phyloP scores from a whole-genome alignment of 257 asterid species.

The Asclepias syriaca region DNA sequence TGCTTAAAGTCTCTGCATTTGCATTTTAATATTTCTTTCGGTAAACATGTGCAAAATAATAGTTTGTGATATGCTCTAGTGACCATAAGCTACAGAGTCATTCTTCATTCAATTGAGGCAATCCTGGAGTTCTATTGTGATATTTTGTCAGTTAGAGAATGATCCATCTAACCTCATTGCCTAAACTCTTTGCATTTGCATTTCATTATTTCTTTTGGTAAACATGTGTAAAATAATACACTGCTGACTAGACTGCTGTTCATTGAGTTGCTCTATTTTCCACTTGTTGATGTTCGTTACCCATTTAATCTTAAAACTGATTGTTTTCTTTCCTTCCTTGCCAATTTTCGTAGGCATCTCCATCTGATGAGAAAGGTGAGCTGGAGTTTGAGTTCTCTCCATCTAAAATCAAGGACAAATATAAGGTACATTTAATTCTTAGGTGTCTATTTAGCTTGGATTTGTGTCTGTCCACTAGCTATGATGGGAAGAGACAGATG shows the following conservation, averaged over 20 bases:
- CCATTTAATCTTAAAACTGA: not conserved
- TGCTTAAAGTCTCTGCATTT: not conserved
- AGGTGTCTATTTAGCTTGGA: not conserved
- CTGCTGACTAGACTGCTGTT: not conserved
- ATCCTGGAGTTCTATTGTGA: not conserved
- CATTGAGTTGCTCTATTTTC: not conserved
- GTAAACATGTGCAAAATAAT: not conserved
- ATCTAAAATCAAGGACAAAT: slow-evolving; percentile 56
- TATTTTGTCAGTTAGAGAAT: not conserved
- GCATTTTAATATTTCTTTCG: not conserved
- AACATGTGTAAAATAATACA: no score
- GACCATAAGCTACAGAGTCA: not conserved
- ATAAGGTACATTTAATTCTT: slow-evolving; percentile 47
- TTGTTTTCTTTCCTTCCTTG: slow-evolving; percentile 4
- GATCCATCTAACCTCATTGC: not conserved
- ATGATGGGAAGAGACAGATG: not conserved
- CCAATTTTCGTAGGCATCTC: slow-evolving; percentile 34
- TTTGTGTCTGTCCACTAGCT: not conserved
- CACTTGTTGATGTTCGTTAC: not conserved
- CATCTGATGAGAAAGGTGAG: slow-evolving; percentile 38
- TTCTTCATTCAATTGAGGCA: not conserved
- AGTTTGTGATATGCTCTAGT: not conserved
- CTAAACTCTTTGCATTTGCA: not conserved
- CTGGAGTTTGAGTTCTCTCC: slow-evolving; percentile 50
- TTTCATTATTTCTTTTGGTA: not conserved